Percentiles rank a stretch among this genome's conserved stretches.
These are phyloP conservation scores for Akanthomyces uredinophilus DNA, from an alignment of 2,329 filamentous ascomycete genomes.

Conservation along the genomic window DNA sequence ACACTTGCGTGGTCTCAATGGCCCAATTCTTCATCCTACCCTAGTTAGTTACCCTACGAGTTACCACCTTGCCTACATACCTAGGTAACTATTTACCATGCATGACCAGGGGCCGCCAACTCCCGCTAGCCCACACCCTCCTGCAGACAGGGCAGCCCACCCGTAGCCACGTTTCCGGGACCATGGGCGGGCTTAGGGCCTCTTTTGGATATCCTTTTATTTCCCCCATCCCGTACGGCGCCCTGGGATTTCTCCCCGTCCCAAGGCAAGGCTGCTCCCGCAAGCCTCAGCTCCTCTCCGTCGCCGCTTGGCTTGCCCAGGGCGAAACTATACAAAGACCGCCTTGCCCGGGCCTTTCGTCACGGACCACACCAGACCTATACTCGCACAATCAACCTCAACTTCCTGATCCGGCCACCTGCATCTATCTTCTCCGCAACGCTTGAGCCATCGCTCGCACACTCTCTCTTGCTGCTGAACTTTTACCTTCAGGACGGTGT, in stretches of 20 bases:
- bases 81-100: no score
- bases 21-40: neutral
- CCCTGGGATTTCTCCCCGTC: neutral
- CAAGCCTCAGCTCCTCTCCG: neutral
- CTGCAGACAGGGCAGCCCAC: slow-evolving; percentile 9
- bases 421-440: slow-evolving; percentile 4
- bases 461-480: neutral
- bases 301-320: neutral
- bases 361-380: neutral
- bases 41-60: no score
- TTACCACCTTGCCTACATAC: no score
- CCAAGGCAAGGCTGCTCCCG: neutral
- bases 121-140: neutral
- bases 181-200: slow-evolving; percentile 2
- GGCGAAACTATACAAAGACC: slow-evolving; percentile 2
- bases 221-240: neutral
- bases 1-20: neutral
- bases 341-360: neutral
- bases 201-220: slow-evolving; percentile 10
- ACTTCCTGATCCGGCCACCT: slow-evolving; percentile 9
- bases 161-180: slow-evolving; percentile 13
- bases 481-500: neutral
- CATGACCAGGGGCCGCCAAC: slow-evolving; percentile 4
- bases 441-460: neutral
- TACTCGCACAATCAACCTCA: slow-evolving; percentile 6